Base-by-base conservation (phyloP, 257 asterid species). In the Nyctanthes arbortristis region DNA sequence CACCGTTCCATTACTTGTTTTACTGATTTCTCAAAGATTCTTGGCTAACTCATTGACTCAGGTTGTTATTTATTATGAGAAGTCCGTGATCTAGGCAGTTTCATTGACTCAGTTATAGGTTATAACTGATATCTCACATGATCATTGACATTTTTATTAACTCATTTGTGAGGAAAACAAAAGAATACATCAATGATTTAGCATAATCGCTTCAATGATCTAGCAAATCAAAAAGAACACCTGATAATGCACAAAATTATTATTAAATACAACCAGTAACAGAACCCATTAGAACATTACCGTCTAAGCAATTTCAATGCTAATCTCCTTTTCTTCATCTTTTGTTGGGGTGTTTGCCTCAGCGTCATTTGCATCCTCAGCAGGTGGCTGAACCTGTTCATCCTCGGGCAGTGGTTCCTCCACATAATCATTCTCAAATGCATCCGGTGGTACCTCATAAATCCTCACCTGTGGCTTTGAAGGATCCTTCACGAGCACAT, bases 321-420 rank as follows among this genome's bases (percentile, higher is more conserved):
- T 74, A 13, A 39, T 60, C 56, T 77, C 93, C 72, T 90, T 83
- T 28, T 75, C 86, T 54, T 79, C 84, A 40, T 78, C 90, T 69
- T 74, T 82, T 10, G 66, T 37, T 0, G 75, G 18, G 1, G 77
- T 86, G 78, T 67, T 82, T 32, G 80, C 86, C 65, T 89, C 97
- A 4, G 31, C 77, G 16, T 76, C 92, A 67, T 78, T 90, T 0
- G 79, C 90, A 77, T 84, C 87, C 79, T 88, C 95, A 31, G 85
- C 77, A 10, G 91, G 97, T n/a, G 98, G 98, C 81, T 94, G 98
- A 68, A 82, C 98, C 80, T 94, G 99, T 32, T 94, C 98, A 0
- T 91, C 99, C 81, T 94, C 99, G 0, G 99, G 93, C 84, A 94
- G 73, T 1, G 97, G 99, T 82, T 94, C 99, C 88, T 94, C 99